Evolutionary conservation across 768 basidiomycete genomes (phyloP).

Genomic region (Termitomyces sp.): DNA sequence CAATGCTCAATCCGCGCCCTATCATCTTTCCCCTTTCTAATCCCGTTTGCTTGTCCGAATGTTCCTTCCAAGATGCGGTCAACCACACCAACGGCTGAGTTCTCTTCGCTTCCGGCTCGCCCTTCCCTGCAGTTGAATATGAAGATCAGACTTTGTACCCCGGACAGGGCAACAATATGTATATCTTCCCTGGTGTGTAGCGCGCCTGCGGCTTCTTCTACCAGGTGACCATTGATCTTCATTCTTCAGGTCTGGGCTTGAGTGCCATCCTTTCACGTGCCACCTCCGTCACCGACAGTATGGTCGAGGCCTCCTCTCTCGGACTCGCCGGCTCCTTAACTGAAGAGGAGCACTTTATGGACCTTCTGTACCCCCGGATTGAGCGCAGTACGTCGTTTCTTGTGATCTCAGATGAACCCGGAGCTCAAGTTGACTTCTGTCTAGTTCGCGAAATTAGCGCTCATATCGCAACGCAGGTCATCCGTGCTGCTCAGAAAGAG

Average conservation of each 20-base stretch:
- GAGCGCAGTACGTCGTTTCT: constrained; percentile 47
- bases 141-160: constrained; percentile 56
- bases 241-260: constrained; percentile 63
- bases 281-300: constrained; percentile 67
- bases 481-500: constrained; percentile 74
- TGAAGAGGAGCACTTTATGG: constrained; percentile 54
- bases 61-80: constrained; percentile 73
- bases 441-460: constrained; percentile 78
- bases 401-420: neutral
- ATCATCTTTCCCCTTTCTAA: constrained; percentile 94
- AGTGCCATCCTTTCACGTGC: constrained; percentile 70
- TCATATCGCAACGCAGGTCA: constrained; percentile 66
- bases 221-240: neutral
- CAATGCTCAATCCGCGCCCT: constrained; percentile 70
- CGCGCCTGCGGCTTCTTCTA: neutral
- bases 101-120: constrained; percentile 86
- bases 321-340: constrained; percentile 75
- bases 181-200: constrained; percentile 61
- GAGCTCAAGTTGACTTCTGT: constrained; percentile 2
- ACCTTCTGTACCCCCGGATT: constrained; percentile 79
- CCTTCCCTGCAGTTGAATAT: constrained; percentile 64
- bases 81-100: constrained; percentile 65
- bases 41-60: constrained; percentile 77
- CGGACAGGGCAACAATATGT: constrained; percentile 96
- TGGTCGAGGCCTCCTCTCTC: constrained; percentile 86